phyloP scores from a whole-genome alignment of 176 grass and related monocot genomes.

The Panicum miliaceum region DNA sequence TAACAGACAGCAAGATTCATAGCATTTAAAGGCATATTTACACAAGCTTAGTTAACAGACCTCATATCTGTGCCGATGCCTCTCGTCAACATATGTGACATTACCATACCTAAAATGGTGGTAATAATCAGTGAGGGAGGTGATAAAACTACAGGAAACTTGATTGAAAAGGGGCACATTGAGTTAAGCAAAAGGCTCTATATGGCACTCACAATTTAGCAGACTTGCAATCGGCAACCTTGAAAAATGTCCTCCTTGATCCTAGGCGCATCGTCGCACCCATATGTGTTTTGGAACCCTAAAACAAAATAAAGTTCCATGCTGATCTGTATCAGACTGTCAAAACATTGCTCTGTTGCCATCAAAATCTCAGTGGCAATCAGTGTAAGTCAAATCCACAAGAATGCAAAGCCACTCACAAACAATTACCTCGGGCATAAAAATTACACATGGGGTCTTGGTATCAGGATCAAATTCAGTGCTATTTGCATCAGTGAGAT shows the following conservation, averaged over 20 bases:
- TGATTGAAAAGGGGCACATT: not conserved
- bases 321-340: not conserved
- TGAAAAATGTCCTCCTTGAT: slow-evolving; percentile 76
- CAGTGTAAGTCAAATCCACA: not conserved
- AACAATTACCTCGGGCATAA: slow-evolving; percentile 81
- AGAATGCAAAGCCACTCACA: not conserved
- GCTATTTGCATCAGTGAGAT: slow-evolving; percentile 62
- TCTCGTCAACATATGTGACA: slow-evolving; percentile 66
- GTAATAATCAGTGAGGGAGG: not conserved
- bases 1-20: not conserved
- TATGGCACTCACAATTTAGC: slow-evolving; percentile 65
- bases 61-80: slow-evolving; percentile 88
- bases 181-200: not conserved
- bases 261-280: slow-evolving; percentile 84
- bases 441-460: slow-evolving; percentile 65
- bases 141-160: not conserved
- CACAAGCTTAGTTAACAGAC: slow-evolving; percentile 32
- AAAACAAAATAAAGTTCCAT: slow-evolving; percentile 28
- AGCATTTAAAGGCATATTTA: not conserved
- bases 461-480: slow-evolving; percentile 70
- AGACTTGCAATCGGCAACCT: slow-evolving; percentile 70
- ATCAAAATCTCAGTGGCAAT: not conserved
- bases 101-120: slow-evolving; percentile 64
- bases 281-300: slow-evolving; percentile 92
- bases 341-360: not conserved